phyloP scores from a whole-genome alignment of 345 rosid genomes.

The Jatropha curcas region DNA sequence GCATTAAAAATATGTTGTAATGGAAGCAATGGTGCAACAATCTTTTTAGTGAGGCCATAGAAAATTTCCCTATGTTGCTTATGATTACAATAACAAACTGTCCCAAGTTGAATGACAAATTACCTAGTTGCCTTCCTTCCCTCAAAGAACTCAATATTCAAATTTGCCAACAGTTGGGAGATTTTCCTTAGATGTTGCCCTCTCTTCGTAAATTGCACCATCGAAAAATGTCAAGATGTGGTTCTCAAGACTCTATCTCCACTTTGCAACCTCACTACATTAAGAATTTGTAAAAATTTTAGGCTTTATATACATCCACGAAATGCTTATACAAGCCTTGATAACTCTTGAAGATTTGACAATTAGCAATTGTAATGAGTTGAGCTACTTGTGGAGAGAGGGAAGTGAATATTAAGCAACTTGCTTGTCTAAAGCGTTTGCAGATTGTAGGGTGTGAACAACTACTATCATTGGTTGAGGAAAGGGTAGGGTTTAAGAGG shows the following conservation, averaged over 20 bases:
- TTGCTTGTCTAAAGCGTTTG: not conserved
- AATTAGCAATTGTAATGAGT: conserved; percentile 1
- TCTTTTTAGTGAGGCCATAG: too few species aligned
- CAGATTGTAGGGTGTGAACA: not conserved
- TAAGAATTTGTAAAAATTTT: not conserved
- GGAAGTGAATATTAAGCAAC: not conserved
- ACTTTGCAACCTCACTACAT: conserved; percentile 9
- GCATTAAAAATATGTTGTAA: conserved; percentile 12
- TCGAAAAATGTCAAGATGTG: not conserved
- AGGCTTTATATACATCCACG: not conserved
- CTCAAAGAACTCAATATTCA: not conserved
- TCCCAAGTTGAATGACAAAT: not conserved
- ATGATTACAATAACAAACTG: not conserved
- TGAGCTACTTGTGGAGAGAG: conserved; percentile 2
- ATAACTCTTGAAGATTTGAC: not conserved
- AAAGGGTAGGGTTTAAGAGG: not conserved
- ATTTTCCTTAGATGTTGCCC: not conserved
- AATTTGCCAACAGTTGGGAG: not conserved
- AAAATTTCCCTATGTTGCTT: not conserved
- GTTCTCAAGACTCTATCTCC: not conserved
- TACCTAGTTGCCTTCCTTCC: not conserved
- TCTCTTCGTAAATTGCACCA: not conserved
- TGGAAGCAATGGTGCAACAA: conserved; percentile 12
- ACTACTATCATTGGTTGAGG: not conserved
- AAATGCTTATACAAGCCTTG: not conserved